Evolutionary conservation across 768 basidiomycete species (phyloP), one percentile per base, ranked within the genome.

Genomic region (Tricholoma flavovirens): DNA sequence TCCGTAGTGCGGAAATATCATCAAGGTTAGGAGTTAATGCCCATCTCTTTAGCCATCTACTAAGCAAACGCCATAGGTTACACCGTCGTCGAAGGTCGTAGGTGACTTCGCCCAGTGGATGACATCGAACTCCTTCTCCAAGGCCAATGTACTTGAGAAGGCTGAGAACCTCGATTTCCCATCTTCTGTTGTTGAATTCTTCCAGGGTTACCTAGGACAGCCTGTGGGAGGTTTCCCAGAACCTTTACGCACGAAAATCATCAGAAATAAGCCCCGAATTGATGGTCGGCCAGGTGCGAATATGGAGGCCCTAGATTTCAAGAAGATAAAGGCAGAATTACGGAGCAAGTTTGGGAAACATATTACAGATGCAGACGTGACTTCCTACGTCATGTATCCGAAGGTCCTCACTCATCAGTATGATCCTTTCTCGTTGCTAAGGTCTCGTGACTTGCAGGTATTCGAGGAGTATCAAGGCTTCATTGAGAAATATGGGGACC

Each of bases 91-190:
- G 42, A 99, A 98, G 77, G 93, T 96, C 49, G 95, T 98, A 49
- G 97, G 97, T 22, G 97, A 99, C 77, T 97, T 99, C 73, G 97
- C 97, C 15, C 97, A 99, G 73, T 97, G 90, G 88, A 95, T 98
- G 93, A 95, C 93, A 33, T 90, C 91, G 62, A 98, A 98, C 78
- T 84, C 85, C 59, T 77, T 98, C 57, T 81, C 86, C 53, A 93
- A 93, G 73, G 74, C 87, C 62, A 88, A 98, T 56, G 94, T 99
- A 29, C 68, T 95, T 55, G 81, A 84, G 8, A 84, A 87, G 51
- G 97, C 96, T 42, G 89, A 90, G 42, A 82, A 83, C 56, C 85
- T 99, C 57, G 97, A 99, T 73, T 98, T 99, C 87, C 97, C 97
- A 8, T 94, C 92, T 10, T 94, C 90, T 32, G 92, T 93, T 48